Percentiles rank a stretch among this genome's conserved stretches.
These are phyloP conservation scores for Candida saitoana DNA, from an alignment of 805 yeast genomes.

Conservation along the genomic window DNA sequence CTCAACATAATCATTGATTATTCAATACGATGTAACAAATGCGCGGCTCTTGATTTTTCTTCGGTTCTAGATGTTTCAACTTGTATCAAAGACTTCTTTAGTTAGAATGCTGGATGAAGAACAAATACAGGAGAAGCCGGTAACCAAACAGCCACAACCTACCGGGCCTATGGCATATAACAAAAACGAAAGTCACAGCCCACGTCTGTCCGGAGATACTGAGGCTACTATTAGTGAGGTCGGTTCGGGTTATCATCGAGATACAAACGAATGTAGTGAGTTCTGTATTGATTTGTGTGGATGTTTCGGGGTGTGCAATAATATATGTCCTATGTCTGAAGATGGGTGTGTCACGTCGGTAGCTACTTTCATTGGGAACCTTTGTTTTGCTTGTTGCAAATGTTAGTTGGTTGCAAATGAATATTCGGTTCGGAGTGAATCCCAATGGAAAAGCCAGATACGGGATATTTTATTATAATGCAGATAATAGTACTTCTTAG, in stretches of 20 bases:
- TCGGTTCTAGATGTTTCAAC: too few species aligned
- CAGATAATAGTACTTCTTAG: too few species aligned
- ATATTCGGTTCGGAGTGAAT: too few species aligned
- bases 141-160: background rate
- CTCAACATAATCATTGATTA: too few species aligned
- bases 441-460: too few species aligned
- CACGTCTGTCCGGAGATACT: constrained; percentile 5
- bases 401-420: background rate
- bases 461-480: too few species aligned
- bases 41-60: background rate
- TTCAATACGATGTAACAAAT: too few species aligned
- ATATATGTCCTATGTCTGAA: constrained; percentile 39
- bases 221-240: constrained; percentile 16
- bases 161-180: background rate
- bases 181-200: background rate
- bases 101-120: constrained; percentile 1
- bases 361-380: constrained; percentile 35
- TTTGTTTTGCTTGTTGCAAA: constrained; percentile 27
- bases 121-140: background rate
- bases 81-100: too few species aligned
- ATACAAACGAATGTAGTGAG: constrained; percentile 38
- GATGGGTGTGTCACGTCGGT: constrained; percentile 36
- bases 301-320: constrained; percentile 39
- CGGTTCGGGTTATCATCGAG: constrained; percentile 36
- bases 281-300: constrained; percentile 34